Percentiles rank a stretch among this genome's conserved stretches.
These are phyloP conservation scores for Candida sp. DNA, from an alignment of 1,139 yeast species.

Conservation along the genomic window DNA sequence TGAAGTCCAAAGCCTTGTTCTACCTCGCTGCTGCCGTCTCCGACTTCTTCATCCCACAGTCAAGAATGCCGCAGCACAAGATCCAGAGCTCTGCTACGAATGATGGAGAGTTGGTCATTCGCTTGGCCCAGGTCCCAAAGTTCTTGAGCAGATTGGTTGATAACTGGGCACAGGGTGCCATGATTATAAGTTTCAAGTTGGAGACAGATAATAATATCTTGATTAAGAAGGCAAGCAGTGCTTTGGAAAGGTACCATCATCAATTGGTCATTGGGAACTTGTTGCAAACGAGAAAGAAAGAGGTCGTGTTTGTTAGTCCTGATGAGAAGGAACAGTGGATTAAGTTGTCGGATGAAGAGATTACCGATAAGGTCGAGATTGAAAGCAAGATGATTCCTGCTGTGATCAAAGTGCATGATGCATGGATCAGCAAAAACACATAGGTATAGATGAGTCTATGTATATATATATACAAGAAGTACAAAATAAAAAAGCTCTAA, in stretches of 20 bases:
- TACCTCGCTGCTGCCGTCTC: slow-evolving; percentile 98
- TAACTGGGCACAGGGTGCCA: slow-evolving; percentile 93
- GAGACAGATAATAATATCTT: slow-evolving; percentile 84
- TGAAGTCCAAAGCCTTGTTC: slow-evolving; percentile 66
- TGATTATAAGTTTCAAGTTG: slow-evolving; percentile 93
- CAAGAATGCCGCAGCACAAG: slow-evolving; percentile 89
- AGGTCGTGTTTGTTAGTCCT: slow-evolving; percentile 84
- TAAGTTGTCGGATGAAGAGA: slow-evolving; percentile 47
- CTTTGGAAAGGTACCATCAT: slow-evolving; percentile 85
- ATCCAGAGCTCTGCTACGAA: slow-evolving; percentile 76
- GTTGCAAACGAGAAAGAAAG: slow-evolving; percentile 84
- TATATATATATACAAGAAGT: slow-evolving; percentile 3
- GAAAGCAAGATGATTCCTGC: slow-evolving; percentile 81
- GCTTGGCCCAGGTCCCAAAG: slow-evolving; percentile 96
- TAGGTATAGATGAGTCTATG: not conserved
- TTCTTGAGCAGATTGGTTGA: slow-evolving; percentile 88
- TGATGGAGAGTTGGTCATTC: slow-evolving; percentile 72
- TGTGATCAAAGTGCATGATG: slow-evolving; percentile 63
- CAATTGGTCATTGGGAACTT: slow-evolving; percentile 95
- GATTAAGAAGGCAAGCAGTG: slow-evolving; percentile 75
- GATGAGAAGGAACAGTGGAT: slow-evolving; percentile 54
- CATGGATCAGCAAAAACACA: slow-evolving; percentile 52
- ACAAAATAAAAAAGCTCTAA: not conserved
- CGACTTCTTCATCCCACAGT: slow-evolving; percentile 90
- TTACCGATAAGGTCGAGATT: slow-evolving; percentile 53